Evolutionary conservation across 2,329 filamentous ascomycete species (phyloP).

Genomic region (Cytospora paraplurivora): DNA sequence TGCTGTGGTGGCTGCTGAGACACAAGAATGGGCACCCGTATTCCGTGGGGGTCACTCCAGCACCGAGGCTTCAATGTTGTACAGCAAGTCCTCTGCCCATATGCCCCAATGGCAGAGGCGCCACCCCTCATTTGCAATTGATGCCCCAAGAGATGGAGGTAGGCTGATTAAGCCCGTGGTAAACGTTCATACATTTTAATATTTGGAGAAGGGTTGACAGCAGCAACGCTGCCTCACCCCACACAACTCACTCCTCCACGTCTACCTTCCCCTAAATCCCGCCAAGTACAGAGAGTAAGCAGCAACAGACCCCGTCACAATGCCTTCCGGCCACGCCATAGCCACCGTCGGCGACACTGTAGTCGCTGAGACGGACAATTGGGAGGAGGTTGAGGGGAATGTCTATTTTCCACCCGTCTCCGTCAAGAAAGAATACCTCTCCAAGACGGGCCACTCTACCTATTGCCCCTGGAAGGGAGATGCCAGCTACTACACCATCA

Average conservation of each 20-base stretch:
- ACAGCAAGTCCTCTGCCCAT: neutral
- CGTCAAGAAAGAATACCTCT: slow-evolving; percentile 49
- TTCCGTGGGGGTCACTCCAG: too few relatives aligned
- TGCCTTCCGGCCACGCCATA: slow-evolving; percentile 36
- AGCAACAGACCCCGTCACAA: neutral
- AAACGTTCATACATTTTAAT: neutral
- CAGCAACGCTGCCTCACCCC: neutral
- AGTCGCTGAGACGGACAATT: slow-evolving; percentile 54
- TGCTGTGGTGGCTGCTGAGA: neutral
- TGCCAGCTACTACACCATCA: slow-evolving; percentile 59
- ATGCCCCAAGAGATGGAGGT: neutral
- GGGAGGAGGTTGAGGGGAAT: slow-evolving; percentile 60
- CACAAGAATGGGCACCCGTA: neutral
- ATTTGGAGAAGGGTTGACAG: neutral
- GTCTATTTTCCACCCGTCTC: slow-evolving; percentile 55
- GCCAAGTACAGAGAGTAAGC: neutral
- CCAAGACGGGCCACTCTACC: slow-evolving; percentile 48
- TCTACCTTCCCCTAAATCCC: neutral
- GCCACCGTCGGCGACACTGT: slow-evolving; percentile 52
- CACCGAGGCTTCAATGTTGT: too few relatives aligned
- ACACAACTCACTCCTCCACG: neutral
- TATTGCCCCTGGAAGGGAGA: slow-evolving; percentile 60
- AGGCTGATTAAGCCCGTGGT: slow-evolving; percentile 1
- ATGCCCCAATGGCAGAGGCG: neutral
- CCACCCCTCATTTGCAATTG: neutral